Base-by-base conservation (phyloP, 2,329 filamentous ascomycete species). In the Paraphoma chrysanthemicola region DNA sequence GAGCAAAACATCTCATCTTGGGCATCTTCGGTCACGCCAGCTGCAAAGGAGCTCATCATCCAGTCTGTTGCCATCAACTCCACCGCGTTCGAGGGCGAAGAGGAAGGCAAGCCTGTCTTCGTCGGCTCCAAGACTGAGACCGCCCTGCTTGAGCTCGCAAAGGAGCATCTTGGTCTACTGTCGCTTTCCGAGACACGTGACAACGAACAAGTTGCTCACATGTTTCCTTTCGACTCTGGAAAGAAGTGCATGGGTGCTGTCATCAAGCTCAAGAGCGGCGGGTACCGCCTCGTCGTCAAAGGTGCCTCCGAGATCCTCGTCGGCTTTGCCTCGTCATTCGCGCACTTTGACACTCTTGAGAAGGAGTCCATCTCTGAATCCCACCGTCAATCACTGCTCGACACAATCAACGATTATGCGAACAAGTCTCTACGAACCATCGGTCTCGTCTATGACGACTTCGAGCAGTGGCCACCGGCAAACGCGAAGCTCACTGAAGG, bases 121-220 rank as follows among this genome's bases (percentile, higher is more conserved):
- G 78, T 85, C 44, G 84, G 84, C 5, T 85, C 83, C 48, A 86
- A 85, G 71, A 86, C 84, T 1, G 84, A 86, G 62, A 85, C 83
- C 6, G 84, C 84, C 2, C 76, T 86, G 2, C 76, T 86, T 8
- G 75, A 81, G 29, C 75, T 85, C 33, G 82, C 81, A 3, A 80
- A 77, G 49, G 81, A 85, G 30, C 76, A 83, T 52, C 76, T 86
- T 6, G 82, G 81, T 44, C 81, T 85, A 68, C 73, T 77, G 2
- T 84, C 83, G 42, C 73, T 82, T 1, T 63, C 80, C 3, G 79
- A 83, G 59, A 72, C 78, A 23, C 81, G 82, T 28, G 71, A 79
- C 31, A 81, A 82, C 49, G 80, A 80, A 49, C 69, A 81, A n/a
- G 66, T 81, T 1, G 74, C 80, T 1, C 81, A 85, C 57, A 80